Evolutionary conservation across 805 yeast species (phyloP).

Genomic region (Schwanniomyces sp.): DNA sequence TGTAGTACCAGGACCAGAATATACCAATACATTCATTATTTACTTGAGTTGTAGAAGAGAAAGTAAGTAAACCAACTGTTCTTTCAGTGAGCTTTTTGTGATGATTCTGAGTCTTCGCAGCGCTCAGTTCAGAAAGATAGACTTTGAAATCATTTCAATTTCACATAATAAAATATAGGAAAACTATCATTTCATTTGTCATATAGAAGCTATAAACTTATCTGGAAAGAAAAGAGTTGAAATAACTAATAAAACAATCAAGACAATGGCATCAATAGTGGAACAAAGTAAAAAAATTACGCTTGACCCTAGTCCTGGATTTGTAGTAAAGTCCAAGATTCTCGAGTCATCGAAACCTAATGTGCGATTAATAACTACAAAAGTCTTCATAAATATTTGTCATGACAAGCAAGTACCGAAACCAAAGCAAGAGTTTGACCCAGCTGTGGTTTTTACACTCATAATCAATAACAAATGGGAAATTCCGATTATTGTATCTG

Average conservation of each 20-base stretch:
- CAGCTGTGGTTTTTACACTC: conserved; percentile 57
- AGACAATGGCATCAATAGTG: conserved; percentile 4
- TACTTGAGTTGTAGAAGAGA: background rate
- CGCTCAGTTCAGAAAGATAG: background rate
- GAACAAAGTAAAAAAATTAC: conserved; percentile 15
- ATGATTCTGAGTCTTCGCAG: background rate
- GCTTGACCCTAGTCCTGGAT: conserved; percentile 60
- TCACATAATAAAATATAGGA: no score
- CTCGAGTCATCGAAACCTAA: conserved; percentile 29
- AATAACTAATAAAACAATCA: background rate
- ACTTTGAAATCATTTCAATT: background rate
- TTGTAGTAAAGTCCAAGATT: conserved; percentile 68
- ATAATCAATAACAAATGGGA: conserved; percentile 79
- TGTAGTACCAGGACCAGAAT: conserved; percentile 74
- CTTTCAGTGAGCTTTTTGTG: background rate
- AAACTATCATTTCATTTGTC: no score
- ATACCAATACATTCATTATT: conserved; percentile 36
- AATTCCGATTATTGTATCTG: conserved; percentile 74
- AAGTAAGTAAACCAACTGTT: background rate
- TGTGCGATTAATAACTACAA: conserved; percentile 40
- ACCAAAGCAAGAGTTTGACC: conserved; percentile 55
- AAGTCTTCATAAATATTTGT: conserved; percentile 79
- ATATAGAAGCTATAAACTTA: no score
- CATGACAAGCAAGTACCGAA: conserved; percentile 62
- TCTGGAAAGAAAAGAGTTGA: background rate